phyloP scores from a whole-genome alignment of 2,329 filamentous ascomycete species.

The Aspergillus sp. region DNA sequence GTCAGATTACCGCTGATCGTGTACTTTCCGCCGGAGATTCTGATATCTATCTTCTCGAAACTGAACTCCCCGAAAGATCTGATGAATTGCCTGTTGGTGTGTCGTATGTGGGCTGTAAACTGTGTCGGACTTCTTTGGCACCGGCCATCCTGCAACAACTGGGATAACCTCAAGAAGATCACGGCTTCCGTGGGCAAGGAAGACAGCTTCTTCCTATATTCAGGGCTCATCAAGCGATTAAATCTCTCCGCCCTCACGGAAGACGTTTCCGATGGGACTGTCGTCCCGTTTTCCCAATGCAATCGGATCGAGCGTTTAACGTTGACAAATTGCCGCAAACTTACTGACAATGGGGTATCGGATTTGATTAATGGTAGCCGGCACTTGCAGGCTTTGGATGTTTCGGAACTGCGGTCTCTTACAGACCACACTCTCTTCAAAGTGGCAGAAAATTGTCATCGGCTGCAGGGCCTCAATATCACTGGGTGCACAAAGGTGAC shows the following conservation, averaged over 20 bases:
- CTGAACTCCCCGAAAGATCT: constrained; percentile 75
- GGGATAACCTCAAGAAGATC: constrained; percentile 77
- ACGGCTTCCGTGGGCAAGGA: constrained; percentile 72
- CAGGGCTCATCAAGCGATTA: constrained; percentile 84
- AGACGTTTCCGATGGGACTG: constrained; percentile 83
- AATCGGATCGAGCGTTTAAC: constrained; percentile 91
- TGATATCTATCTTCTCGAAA: constrained; percentile 89
- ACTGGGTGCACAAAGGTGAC: constrained; percentile 82
- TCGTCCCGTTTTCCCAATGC: constrained; percentile 78
- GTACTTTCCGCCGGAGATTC: constrained; percentile 86
- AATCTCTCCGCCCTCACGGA: constrained; percentile 80
- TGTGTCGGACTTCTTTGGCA: constrained; percentile 94
- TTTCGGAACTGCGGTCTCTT: constrained; percentile 77
- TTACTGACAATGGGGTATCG: constrained; percentile 82
- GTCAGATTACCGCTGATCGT: constrained; percentile 63
- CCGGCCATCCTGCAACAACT: constrained; percentile 84
- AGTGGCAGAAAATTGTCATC: constrained; percentile 77
- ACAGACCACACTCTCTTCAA: constrained; percentile 77
- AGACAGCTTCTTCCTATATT: constrained; percentile 83
- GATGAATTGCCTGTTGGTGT: constrained; percentile 89
- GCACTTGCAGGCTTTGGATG: constrained; percentile 83
- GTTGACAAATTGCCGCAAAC: constrained; percentile 79
- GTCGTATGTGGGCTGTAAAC: constrained; percentile 87
- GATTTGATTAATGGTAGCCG: constrained; percentile 76
- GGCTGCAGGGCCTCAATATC: constrained; percentile 90